Evolutionary conservation across 2,329 filamentous ascomycete species (phyloP).

Genomic region (Dothidotthia symphoricarpi): DNA sequence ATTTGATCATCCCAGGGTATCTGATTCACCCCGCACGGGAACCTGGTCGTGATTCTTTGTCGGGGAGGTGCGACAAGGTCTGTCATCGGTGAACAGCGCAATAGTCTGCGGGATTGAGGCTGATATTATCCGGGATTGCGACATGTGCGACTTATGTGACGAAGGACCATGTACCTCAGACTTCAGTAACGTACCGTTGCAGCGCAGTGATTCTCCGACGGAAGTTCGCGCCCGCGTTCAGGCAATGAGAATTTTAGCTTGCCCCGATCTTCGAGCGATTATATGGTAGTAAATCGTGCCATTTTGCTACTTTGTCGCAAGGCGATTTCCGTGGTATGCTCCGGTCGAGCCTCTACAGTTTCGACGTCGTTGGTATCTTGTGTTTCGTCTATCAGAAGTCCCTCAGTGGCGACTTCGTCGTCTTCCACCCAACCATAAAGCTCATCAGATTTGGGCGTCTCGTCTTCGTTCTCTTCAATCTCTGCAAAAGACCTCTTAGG

Average conservation of each 20-base stretch:
- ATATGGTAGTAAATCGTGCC: conserved; percentile 22
- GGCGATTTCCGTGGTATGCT: conserved; percentile 15
- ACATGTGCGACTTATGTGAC: no score
- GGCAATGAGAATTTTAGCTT: background rate
- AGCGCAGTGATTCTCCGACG: conserved; percentile 7
- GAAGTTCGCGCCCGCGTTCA: conserved; percentile 1
- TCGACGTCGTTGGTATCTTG: conserved; percentile 11
- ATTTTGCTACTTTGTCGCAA: conserved; percentile 23
- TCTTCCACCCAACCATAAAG: conserved; percentile 73
- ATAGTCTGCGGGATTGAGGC: no score
- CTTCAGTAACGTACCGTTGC: conserved; percentile 10
- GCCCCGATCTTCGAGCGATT: conserved; percentile 7
- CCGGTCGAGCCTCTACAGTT: conserved; percentile 15
- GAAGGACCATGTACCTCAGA: no score
- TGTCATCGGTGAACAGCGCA: no score
- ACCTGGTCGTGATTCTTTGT: conserved; percentile 1
- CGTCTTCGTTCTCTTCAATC: conserved; percentile 61
- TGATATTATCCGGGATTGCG: background rate
- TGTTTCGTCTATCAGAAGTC: conserved; percentile 37
- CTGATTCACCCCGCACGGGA: conserved; percentile 15
- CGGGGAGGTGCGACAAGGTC: no score
- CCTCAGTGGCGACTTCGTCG: conserved; percentile 49
- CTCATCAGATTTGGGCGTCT: conserved; percentile 61
- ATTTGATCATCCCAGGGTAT: no score
- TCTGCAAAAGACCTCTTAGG: conserved; percentile 60